Evolutionary conservation across 1,284 basidiomycete genomes (phyloP).

Genomic region (Ganoderma resinaceum): DNA sequence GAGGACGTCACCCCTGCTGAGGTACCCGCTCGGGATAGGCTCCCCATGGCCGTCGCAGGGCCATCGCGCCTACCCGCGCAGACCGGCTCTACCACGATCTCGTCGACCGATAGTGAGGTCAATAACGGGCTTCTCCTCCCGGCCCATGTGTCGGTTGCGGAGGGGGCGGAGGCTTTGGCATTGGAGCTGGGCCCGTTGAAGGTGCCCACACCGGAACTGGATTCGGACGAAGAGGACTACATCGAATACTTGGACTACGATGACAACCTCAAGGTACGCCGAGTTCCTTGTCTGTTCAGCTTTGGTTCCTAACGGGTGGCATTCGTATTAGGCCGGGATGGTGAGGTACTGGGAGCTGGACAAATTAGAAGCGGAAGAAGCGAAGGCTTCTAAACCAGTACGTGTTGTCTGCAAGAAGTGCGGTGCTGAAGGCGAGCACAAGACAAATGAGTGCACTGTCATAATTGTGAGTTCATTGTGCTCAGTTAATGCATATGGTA

Average conservation of each 20-base stretch:
- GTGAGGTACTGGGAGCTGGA: slow-evolving; percentile 67
- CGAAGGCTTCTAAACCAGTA: slow-evolving; percentile 45
- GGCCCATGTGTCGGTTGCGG: slow-evolving; percentile 65
- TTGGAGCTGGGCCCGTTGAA: slow-evolving; percentile 54
- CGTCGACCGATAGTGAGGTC: slow-evolving; percentile 15
- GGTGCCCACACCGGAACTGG: slow-evolving; percentile 44
- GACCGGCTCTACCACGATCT: neutral
- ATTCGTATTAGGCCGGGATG: slow-evolving; percentile 43
- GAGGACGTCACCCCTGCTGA: slow-evolving; percentile 55
- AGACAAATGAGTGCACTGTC: slow-evolving; percentile 66
- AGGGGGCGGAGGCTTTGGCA: slow-evolving; percentile 39
- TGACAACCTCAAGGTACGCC: slow-evolving; percentile 65
- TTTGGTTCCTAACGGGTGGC: slow-evolving; percentile 5
- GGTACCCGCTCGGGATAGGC: slow-evolving; percentile 30
- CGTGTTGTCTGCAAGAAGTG: slow-evolving; percentile 75
- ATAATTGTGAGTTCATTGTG: slow-evolving; percentile 60
- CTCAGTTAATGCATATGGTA: slow-evolving; percentile 11
- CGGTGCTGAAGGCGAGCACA: slow-evolving; percentile 73
- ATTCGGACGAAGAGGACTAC: slow-evolving; percentile 61
- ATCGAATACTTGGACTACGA: slow-evolving; percentile 77
- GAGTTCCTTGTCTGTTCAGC: neutral
- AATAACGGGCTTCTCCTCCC: slow-evolving; percentile 57
- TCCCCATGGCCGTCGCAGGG: slow-evolving; percentile 11
- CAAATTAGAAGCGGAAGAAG: slow-evolving; percentile 44
- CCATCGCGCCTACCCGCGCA: slow-evolving; percentile 4